Conservation (phyloP, 768 basidiomycete species). For the Serendipita sp. region DNA sequence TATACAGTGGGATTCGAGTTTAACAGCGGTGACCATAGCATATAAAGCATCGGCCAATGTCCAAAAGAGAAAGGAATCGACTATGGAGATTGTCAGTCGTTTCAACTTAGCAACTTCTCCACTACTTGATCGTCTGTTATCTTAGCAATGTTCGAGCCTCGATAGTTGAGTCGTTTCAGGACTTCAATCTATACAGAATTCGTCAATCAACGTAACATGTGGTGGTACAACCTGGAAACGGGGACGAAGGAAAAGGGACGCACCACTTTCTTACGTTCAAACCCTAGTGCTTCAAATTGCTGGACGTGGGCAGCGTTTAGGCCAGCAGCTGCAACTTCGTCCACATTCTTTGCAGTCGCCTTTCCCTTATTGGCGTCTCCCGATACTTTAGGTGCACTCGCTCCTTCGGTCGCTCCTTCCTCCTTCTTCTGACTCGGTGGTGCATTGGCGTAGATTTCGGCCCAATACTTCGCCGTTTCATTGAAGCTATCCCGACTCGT, state of each 20-base stretch:
- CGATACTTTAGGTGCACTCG: slow-evolving; percentile 7
- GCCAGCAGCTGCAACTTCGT: slow-evolving; percentile 55
- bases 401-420: slow-evolving; percentile 16
- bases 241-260: slow-evolving; percentile 20
- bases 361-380: slow-evolving; percentile 13
- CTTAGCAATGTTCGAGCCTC: slow-evolving; percentile 62
- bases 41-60: no score
- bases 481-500: slow-evolving; percentile 78
- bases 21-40: no score
- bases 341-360: slow-evolving; percentile 17
- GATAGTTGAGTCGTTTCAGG: slow-evolving; percentile 76
- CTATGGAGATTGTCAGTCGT: no score
- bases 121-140: slow-evolving; percentile 72
- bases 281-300: slow-evolving; percentile 70
- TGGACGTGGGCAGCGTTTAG: slow-evolving; percentile 70
- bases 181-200: slow-evolving; percentile 51
- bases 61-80: no score
- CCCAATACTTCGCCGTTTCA: slow-evolving; percentile 88
- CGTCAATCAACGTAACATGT: slow-evolving; percentile 1
- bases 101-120: slow-evolving; percentile 47
- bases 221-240: not conserved
- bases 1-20: no score
- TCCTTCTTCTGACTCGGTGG: slow-evolving; percentile 28
- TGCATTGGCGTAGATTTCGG: slow-evolving; percentile 76
- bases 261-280: slow-evolving; percentile 72